Evolutionary conservation across 2,329 filamentous ascomycete species (phyloP).

Genomic region (Fusarium sp.): DNA sequence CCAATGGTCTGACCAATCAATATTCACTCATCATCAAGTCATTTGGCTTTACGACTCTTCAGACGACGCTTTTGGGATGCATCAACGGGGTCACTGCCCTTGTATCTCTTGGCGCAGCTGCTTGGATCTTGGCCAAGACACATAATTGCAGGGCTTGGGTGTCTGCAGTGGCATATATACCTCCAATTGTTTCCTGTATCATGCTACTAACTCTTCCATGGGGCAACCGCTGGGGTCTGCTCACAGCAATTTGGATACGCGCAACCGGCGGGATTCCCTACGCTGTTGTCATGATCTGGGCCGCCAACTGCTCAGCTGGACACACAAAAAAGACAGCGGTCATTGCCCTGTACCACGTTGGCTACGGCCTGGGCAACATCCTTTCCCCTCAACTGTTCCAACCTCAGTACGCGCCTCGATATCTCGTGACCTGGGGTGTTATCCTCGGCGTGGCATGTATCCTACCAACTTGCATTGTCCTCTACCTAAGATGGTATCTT

Average conservation of each 20-base stretch:
- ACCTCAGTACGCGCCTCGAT: neutral
- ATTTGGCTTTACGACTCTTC: conserved; percentile 55
- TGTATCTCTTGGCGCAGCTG: neutral
- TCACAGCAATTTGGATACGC: conserved; percentile 3
- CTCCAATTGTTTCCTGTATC: neutral
- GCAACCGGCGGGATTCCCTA: neutral
- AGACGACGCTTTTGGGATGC: conserved; percentile 47
- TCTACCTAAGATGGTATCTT: neutral
- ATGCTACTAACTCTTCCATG: neutral
- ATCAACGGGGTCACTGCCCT: neutral
- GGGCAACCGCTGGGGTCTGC: neutral
- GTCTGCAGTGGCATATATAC: neutral
- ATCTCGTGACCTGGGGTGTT: neutral
- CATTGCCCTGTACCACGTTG: neutral
- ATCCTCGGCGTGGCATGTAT: neutral
- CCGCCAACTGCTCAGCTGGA: neutral
- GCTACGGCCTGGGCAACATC: neutral
- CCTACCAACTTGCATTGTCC: neutral
- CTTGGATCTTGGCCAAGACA: neutral
- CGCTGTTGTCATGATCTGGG: conserved; percentile 4
- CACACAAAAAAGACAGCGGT: neutral
- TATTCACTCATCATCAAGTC: conserved; percentile 53
- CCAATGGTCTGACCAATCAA: conserved; percentile 4
- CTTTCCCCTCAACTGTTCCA: neutral
- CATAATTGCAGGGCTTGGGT: neutral